Evolutionary conservation across 2,329 filamentous ascomycete species (phyloP), one percentile per base, ranked within the genome.

Genomic region (Scedosporium aurantiacum): DNA sequence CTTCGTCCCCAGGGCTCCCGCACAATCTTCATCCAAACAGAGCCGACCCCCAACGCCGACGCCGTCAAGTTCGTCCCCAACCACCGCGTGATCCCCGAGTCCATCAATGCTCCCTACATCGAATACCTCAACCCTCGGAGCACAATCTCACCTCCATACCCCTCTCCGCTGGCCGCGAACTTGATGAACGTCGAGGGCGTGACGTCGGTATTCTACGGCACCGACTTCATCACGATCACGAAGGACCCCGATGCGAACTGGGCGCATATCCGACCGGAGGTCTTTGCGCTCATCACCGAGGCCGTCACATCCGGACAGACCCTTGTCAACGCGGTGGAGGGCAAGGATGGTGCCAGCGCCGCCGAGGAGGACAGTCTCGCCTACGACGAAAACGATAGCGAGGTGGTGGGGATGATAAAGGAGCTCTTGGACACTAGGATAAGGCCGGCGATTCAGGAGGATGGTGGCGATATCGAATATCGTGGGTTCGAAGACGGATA

Each of bases 381-480:
- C 23, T 96, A 93, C 73, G 86, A 93, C 68, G 91, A 96, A 71
- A 87, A 95, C 64, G 94, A 99, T 72, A 88, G 87, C 66, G 94
- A 99, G 75, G 90, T 97, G 10, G 88, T 99, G 7, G 89, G 91
- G 63, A 97, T 97, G 94, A 97, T 99, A 76, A 96, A 97, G 78
- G 94, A 99, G 76, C 78, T 99, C 37, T 80, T 99, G 41, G 94
- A 99, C 75, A 99, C 94, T 27, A 82, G 94, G 64, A 96, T 99
- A 70, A 83, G 94, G 52, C 94, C 94, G 0, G 90, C 93, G 1
- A 99, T 99, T 65, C 94, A 97, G 73, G 94, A 97, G 72, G 94
- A 99, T 67, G 94, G 94, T 57, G 94, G 94, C 55, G 94, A 99
- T 72, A 97, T 99, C 69, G 94, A 99, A 73, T 95, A 93, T 72